Evolutionary conservation across 1,139 yeast species (phyloP).

Genomic region (Geotrichum australiense): DNA sequence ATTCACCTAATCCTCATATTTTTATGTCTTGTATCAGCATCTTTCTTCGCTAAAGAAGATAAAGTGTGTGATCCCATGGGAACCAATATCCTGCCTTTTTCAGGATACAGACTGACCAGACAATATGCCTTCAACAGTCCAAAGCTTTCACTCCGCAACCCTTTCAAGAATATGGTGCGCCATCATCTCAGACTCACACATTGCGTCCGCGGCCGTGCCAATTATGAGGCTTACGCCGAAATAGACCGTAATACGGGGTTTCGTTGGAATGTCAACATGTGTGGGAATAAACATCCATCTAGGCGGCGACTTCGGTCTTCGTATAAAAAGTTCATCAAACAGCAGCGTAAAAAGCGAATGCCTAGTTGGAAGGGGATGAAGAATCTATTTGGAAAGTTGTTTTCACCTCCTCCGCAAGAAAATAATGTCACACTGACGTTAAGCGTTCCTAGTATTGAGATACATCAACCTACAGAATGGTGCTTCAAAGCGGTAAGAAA

Average conservation of each 20-base stretch:
- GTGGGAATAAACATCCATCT: conserved; percentile 32
- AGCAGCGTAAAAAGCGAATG: neutral
- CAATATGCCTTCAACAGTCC: conserved; percentile 41
- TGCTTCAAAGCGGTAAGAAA: conserved; percentile 62
- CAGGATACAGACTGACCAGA: conserved; percentile 55
- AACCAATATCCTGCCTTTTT: conserved; percentile 38
- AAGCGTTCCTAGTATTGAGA: conserved; percentile 1
- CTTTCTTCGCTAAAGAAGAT: conserved; percentile 28
- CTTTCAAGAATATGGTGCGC: conserved; percentile 25
- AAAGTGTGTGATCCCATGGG: conserved; percentile 37
- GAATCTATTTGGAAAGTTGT: conserved; percentile 1
- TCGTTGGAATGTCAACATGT: conserved; percentile 49
- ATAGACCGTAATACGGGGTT: conserved; percentile 39
- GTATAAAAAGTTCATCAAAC: conserved; percentile 1
- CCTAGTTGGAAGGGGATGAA: neutral
- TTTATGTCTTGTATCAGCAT: neutral
- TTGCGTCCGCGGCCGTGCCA: conserved; percentile 50
- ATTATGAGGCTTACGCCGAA: conserved; percentile 40
- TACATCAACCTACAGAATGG: conserved; percentile 20
- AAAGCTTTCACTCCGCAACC: conserved; percentile 7
- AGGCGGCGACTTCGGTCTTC: conserved; percentile 2
- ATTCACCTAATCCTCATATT: too few relatives aligned
- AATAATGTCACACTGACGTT: neutral
- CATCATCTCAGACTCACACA: conserved; percentile 47
- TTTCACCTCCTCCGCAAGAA: neutral